phyloP scores from a whole-genome alignment of 345 rosid species.

The Noccaea bulbosa region DNA sequence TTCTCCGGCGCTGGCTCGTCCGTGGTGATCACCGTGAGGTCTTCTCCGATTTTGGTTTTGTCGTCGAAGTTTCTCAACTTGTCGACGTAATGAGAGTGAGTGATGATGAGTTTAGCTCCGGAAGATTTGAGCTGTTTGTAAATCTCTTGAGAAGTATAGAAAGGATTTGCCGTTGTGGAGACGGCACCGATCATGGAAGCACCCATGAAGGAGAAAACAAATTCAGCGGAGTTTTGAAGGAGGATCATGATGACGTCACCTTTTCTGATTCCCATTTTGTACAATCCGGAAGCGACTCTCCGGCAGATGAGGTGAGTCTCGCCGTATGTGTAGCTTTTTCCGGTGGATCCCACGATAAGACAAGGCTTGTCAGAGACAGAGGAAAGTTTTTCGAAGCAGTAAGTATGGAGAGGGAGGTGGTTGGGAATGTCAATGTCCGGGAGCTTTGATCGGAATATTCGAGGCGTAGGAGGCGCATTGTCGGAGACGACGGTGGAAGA shows the following conservation, averaged over 20 bases:
- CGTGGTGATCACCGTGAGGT: constrained; percentile 57
- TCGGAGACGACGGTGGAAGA: constrained; percentile 23
- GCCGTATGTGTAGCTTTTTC: constrained; percentile 50
- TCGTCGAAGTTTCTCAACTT: constrained; percentile 47
- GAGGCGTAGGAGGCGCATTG: constrained; percentile 30
- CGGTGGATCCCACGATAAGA: constrained; percentile 64
- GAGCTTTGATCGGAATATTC: constrained; percentile 74
- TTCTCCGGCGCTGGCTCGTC: constrained; percentile 65
- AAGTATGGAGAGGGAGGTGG: constrained; percentile 79
- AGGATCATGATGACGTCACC: constrained; percentile 92
- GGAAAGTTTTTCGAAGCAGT: constrained; percentile 64
- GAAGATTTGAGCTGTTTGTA: constrained; percentile 64
- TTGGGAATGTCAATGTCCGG: constrained; percentile 73
- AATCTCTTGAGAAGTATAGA: constrained; percentile 73
- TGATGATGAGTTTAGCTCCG: constrained; percentile 64
- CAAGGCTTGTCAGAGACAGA: constrained; percentile 57
- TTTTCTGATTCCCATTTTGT: constrained; percentile 56
- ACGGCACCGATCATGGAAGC: constrained; percentile 89
- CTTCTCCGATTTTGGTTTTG: constrained; percentile 45
- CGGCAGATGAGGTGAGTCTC: constrained; percentile 58
- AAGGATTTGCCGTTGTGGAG: constrained; percentile 85
- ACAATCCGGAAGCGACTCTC: constrained; percentile 64
- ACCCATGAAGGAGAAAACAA: constrained; percentile 84
- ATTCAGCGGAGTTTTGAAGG: constrained; percentile 81
- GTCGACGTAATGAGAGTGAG: constrained; percentile 69